Percentiles rank a stretch among this genome's conserved stretches.
Evolutionary conservation across 23 red algal genomes (phyloP).

Genomic region (Gracilaria domingensis): DNA sequence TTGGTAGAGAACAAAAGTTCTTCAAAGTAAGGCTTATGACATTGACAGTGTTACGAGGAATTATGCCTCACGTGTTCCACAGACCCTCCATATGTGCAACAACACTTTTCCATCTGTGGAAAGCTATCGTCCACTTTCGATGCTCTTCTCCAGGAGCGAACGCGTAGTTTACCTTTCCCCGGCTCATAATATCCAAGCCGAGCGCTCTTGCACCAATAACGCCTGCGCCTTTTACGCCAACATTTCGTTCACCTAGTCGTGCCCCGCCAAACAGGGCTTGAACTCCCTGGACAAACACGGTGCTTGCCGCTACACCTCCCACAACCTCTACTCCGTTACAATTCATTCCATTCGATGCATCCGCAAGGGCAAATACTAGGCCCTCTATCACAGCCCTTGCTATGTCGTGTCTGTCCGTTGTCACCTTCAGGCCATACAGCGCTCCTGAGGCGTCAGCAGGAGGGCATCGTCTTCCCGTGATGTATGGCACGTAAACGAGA

Average conservation of each 20-base stretch:
- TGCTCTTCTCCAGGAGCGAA: not conserved
- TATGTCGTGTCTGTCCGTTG: conserved; percentile 11
- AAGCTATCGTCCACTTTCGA: not conserved
- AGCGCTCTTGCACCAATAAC: conserved; percentile 20
- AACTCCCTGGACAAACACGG: conserved; percentile 51
- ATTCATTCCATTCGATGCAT: conserved; percentile 8
- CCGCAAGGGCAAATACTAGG: conserved; percentile 47
- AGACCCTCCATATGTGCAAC: conserved; percentile 8
- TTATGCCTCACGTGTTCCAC: not conserved
- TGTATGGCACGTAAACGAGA: conserved; percentile 52
- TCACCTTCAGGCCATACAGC: conserved; percentile 26
- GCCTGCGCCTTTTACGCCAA: conserved; percentile 52
- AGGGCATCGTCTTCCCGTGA: conserved; percentile 60
- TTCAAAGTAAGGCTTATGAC: no score
- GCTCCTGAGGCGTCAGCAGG: conserved; percentile 34
- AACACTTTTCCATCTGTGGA: conserved; percentile 1
- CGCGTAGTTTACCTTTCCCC: not conserved
- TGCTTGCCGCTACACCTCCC: conserved; percentile 42
- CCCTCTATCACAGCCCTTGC: conserved; percentile 60
- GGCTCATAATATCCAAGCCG: not conserved
- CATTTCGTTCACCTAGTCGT: conserved; percentile 7
- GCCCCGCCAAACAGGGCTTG: conserved; percentile 33
- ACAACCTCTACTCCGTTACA: conserved; percentile 23
- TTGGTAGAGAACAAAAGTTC: no score
- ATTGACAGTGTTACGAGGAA: no score